Evolutionary conservation across 179 eudicot genomes (phyloP), one percentile per base, ranked within the genome.

Genomic region (Carnegiea gigantea): DNA sequence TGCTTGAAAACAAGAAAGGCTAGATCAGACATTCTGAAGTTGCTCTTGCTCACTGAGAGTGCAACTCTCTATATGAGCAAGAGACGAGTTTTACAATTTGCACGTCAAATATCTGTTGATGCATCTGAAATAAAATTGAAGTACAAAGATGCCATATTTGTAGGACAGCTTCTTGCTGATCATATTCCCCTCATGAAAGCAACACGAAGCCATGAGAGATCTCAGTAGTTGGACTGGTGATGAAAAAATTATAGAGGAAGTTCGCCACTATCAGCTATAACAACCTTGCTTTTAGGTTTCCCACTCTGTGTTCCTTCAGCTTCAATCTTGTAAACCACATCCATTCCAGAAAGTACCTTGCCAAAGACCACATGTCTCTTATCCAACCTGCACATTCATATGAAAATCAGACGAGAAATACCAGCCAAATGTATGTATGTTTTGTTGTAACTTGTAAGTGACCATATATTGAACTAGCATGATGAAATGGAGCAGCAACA

Each of bases 351-450:
- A 30, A 96, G 79, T 30, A 96, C 99, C 87, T 96, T 96, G 48
- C 99, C 97, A 67, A 96, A 96, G 24, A 96, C 99, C 0, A 96
- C 99, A 76, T 96, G 98, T 72, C 86, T 87, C n/a, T 97, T 98
- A 85, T 96, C 99, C 92, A 96, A 93, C 99, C 99, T 96, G 91
- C 64, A 60, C 51, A 18, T 60, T 70, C n/a, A 59, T 43, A 46
- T 73, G 18, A 2, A 4, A 46, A 75, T 80, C 80, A 77, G 71
- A 23, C 71, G 14, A 57, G 11, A 28, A 7, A 7, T 7, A 7
- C 44, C 8, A 40, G 44, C 44, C 44, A 40, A 40, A 40, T 5
- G 44, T 40, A 7, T 40, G 44, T 40, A 4, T 40, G 44, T 40
- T 40, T 40, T 40, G 44, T 40, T 40, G 44, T 40, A 5, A 40